Base-by-base conservation (phyloP, 805 yeast species). In the Pichia deserticola region DNA sequence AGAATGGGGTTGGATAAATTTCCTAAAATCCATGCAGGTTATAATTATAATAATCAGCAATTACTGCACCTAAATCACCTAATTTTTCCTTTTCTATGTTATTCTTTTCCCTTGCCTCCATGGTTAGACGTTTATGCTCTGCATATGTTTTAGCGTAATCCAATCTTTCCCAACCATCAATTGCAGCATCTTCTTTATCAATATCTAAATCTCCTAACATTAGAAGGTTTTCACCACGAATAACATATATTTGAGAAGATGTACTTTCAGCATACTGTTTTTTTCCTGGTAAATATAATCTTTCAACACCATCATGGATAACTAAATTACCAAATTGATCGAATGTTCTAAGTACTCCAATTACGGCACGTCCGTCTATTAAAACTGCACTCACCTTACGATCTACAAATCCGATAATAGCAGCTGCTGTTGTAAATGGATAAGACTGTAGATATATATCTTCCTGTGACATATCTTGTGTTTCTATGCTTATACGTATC, bases 161-260 rank as follows among this genome's bases (percentile, higher is more conserved):
- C 27, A 87, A 73, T 62, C 77, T 79, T 54, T 75, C 71, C 65
- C 81, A 73, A 12, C 69, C 66, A 39, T 73, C 73, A 57, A 86
- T 67, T 47, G 86, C 86, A 53, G 71, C 78, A 61, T 86, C 95
- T 66, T 89, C 96, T 54, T 72, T 77, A 61, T 88, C 96, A 54
- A 89, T 85, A 66, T 90, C 97, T 54, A 92, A 78, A 65, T 92
- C 97, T 25, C 98, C 99, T 64, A 93, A 66, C 81, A 90, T 79
- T 9, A 90, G 93, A 8, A 93, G 93, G 60, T 92, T 92, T 66
- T 93, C 99, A 54, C 99, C 99, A 68, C 99, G 84, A 39, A 93
- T 84, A 70, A 93, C 78, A 63, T 82, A 84, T 45, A 88, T 86
- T 9, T 96, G 97, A 47, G 61, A 62, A 7, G 85, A 77, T 8